Base-by-base conservation (phyloP, 192 early-diverging fungal genomes). In the Backusella liffmaniae region DNA sequence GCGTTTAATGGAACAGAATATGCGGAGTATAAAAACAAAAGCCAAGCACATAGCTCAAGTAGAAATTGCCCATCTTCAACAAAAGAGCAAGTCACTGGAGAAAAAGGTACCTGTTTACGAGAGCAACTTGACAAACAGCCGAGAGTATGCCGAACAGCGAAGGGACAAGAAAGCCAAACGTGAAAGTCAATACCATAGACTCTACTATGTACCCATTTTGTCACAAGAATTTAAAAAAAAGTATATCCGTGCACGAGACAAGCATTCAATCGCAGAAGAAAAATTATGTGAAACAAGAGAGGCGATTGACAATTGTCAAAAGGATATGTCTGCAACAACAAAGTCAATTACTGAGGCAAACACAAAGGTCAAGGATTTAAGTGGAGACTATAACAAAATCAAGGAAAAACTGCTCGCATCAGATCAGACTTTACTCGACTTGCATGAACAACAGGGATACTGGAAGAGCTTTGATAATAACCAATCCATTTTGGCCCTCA, bases 241-340 rank as follows among this genome's bases (percentile, higher is more conserved):
- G n/a, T 78, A 78, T 67, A 39, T 73, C 21, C 72, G 77, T 7
- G 72, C 77, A 23, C 44, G 71, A 39, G 72, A 78, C 46, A 78
- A 78, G 36, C 73, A 78, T 62, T 66, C 67, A 34, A 21, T 37
- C 1, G 77, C 72, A 41, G 77, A 78, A 21, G 72, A 73, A 42
- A 49, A 66, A 36, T 39, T 78, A 35, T 78, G 70, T 44, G 66
- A 78, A 30, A 72, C 59, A 3, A 66, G 72, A 21, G 49, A 66
- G 4, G 29, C 23, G 2, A 49, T 73, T 6, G 67, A 78, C 6
- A 23, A 49, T 26, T 74, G 72, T 37, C 77, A 73, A 18, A 65
- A 51, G 7, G 37, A 66, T 18, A 53, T 74, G 2, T 34, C 51
- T 23, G 67, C 53, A n/a, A 59, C 51, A 6, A 30, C 72, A 67